These are phyloP conservation scores for Colletotrichum sp. DNA, from an alignment of 2,329 filamentous ascomycete genomes.

Conservation along the genomic window DNA sequence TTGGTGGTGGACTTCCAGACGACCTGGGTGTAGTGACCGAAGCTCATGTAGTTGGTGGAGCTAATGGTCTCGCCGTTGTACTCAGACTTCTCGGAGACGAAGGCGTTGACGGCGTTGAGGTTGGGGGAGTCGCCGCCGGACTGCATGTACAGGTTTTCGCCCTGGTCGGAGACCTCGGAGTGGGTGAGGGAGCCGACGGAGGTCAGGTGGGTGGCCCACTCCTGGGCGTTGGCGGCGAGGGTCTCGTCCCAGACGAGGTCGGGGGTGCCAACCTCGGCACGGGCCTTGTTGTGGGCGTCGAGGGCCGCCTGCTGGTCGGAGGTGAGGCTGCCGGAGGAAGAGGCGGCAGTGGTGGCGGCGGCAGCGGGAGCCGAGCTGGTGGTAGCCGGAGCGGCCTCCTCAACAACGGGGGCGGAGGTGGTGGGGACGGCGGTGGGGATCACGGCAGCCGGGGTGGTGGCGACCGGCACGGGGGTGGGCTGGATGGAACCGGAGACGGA, in stretches of 20 bases:
- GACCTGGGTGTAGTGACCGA: constrained; percentile 34
- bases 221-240: constrained; percentile 30
- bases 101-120: constrained; percentile 15
- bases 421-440: constrained; percentile 18
- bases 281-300: constrained; percentile 20
- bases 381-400: constrained; percentile 16
- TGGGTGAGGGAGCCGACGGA: constrained; percentile 19
- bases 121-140: constrained; percentile 3
- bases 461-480: not conserved
- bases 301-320: constrained; percentile 16
- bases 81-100: constrained; percentile 14
- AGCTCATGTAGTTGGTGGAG: constrained; percentile 20
- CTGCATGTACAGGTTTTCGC: constrained; percentile 24
- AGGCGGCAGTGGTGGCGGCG: not conserved
- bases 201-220: constrained; percentile 17
- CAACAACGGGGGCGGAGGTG: constrained; percentile 21
- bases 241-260: constrained; percentile 28
- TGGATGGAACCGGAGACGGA: not conserved
- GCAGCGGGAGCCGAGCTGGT: constrained; percentile 14
- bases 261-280: constrained; percentile 13
- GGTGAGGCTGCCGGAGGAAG: constrained; percentile 9
- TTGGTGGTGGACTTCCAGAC: constrained; percentile 36
- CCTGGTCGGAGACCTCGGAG: constrained; percentile 6
- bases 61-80: constrained; percentile 19
- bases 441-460: not conserved